Base-by-base conservation (phyloP, 306 rosid genomes). In the Argentina anserina region DNA sequence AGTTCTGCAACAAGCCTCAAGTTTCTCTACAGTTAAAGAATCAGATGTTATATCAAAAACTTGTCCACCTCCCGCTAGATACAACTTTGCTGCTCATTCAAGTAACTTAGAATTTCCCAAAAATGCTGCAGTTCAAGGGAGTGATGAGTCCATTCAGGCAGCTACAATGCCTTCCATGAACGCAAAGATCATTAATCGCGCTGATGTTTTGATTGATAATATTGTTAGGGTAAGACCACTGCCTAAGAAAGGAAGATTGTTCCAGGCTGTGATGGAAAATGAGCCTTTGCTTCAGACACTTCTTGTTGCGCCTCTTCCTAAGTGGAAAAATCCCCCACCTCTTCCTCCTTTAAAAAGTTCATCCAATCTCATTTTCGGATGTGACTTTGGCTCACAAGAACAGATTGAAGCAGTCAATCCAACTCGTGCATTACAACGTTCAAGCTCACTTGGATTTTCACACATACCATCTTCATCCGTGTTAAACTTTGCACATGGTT, bases 241-340 rank as follows among this genome's bases (percentile, higher is more conserved):
- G 70, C 88, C 92, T 40, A 75, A 75, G 53, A 81, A 83, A 37
- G 92, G 92, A 40, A 85, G 79, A 47, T 50, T 87, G 45, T 63
- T 74, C 40, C 74, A 72, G 80, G 79, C 79, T 81, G 89, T 83
- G 1, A 29, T 84, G 58, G 85, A 77, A 52, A 74, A 80, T 60
- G 83, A 84, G 9, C 88, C 89, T 21, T 67, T 88, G 76, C 90
- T 88, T 75, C 81, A 83, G 41, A 77, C 92, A 67, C 86, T 87
- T 65, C 76, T 79, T 20, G 39, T 79, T 72, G 78, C 80, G 4
- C 84, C 90, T 13, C 71, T 63, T 62, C 88, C 85, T 0, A 69
- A 53, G 20, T 78, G 89, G 92, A 71, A 42, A 71, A 85, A 75
- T 18, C 88, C 86, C 67, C 83, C 83, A 29, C 36, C 75, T 55